Conservation (phyloP, 1,139 yeast genomes). For the Hyphopichia burtonii region DNA sequence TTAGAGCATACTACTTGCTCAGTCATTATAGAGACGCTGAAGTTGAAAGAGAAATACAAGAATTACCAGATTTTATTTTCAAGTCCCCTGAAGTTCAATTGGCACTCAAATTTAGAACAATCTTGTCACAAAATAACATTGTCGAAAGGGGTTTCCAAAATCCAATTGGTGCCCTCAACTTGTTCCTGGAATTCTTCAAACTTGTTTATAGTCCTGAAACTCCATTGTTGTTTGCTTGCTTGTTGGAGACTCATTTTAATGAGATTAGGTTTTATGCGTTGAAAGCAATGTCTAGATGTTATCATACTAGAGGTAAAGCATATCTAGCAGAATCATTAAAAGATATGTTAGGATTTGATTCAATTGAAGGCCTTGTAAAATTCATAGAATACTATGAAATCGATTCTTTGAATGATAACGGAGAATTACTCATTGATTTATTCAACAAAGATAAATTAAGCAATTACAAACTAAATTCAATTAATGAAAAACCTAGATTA, state of each 20-base stretch:
- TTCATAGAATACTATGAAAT: slow-evolving; percentile 70
- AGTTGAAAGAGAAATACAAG: slow-evolving; percentile 72
- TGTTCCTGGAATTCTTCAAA: slow-evolving; percentile 66
- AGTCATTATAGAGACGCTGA: slow-evolving; percentile 86
- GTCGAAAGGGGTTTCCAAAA: slow-evolving; percentile 56
- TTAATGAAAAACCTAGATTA: slow-evolving; percentile 47
- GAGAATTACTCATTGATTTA: slow-evolving; percentile 51
- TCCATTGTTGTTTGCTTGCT: slow-evolving; percentile 71
- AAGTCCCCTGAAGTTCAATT: slow-evolving; percentile 60
- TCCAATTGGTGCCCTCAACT: slow-evolving; percentile 60
- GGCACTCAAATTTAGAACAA: slow-evolving; percentile 67
- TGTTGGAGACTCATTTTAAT: slow-evolving; percentile 78
- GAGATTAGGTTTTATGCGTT: slow-evolving; percentile 77
- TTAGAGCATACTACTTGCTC: slow-evolving; percentile 81
- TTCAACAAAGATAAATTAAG: slow-evolving; percentile 46
- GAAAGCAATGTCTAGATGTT: slow-evolving; percentile 63
- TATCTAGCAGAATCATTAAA: slow-evolving; percentile 49
- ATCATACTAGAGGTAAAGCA: slow-evolving; percentile 72
- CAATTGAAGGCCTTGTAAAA: slow-evolving; percentile 46
- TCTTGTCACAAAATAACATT: slow-evolving; percentile 63
- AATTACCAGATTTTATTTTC: slow-evolving; percentile 58
- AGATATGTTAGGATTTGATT: slow-evolving; percentile 65
- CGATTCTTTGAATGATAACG: slow-evolving; percentile 42
- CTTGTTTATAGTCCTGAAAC: slow-evolving; percentile 47
- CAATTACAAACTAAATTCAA: slow-evolving; percentile 43